Base-by-base conservation (phyloP, 192 early-diverging fungal genomes). In the Dimargaris verticillata region DNA sequence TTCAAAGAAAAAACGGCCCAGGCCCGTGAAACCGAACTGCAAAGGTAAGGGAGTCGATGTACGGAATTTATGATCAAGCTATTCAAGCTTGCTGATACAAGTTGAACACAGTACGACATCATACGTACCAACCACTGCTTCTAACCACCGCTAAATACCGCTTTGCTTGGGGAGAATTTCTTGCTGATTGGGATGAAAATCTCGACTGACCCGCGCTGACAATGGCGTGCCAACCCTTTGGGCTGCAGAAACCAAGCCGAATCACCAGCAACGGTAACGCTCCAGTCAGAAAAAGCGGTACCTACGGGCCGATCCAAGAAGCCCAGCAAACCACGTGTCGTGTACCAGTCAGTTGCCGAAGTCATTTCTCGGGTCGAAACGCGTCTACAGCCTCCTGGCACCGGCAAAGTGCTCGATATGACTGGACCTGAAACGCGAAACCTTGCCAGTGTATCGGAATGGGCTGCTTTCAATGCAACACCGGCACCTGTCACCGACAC, bases 331-430 rank as follows among this genome's bases (percentile, higher is more conserved):
- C 44, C 51, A 7, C 86, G 79, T 58, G 64, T 72, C 1, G 68
- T 72, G 20, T 89, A 91, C 63, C 86, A 89, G 68, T 87, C 83
- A 1, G 88, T 87, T 0, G 75, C 80, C 9, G 84, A 93, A 53
- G 68, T 91, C 49, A 68, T 91, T 28, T 63, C 62, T 2, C 83
- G 84, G 44, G 76, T 76, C 29, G 70, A 68, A 61, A 53, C 68
- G 20, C 54, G 47, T 46, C 22, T 57, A 60, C 51, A 68, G 0
- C 66, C 69, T 26, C 62, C 68, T 5, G 70, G 72, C 20, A 67
- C 72, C 4, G 72, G 78, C 63, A 93, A 88, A 66, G 86, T 93
- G 58, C 68, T 89, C 43, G 91, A 93, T 68, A 88, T 93, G 88
- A 88, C 87, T 0, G 86, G 87, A 15, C 75, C 76, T 47, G 75